A percentile compares a stretch with the other conserved stretches of the same genome.
Conservation (phyloP, 495 filamentous ascomycete species). For the Xylaria palmicola region DNA sequence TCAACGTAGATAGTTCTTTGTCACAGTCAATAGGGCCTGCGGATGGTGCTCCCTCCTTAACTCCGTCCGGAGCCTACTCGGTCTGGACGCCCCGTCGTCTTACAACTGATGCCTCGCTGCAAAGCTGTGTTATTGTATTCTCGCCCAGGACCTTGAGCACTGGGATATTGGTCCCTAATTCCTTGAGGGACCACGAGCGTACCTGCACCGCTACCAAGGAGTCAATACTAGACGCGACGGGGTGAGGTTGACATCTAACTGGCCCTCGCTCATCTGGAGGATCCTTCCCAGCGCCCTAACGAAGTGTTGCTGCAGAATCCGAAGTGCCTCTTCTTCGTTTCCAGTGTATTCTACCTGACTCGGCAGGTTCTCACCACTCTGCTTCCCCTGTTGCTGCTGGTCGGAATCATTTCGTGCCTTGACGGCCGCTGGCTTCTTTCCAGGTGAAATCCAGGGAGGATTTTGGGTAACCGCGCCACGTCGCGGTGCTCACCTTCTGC, state of each 20-base stretch:
- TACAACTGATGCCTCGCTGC: too few relatives aligned
- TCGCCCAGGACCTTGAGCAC: constrained; percentile 24
- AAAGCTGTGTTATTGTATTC: too few relatives aligned
- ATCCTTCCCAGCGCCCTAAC: background rate
- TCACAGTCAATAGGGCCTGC: too few relatives aligned
- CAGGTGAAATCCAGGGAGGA: too few relatives aligned
- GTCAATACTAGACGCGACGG: constrained; percentile 23
- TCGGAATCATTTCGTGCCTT: background rate
- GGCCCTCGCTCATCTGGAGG: background rate
- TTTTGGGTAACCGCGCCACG: background rate
- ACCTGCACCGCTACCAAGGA: constrained; percentile 36
- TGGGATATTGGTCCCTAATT: constrained; percentile 22
- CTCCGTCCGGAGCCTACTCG: too few relatives aligned
- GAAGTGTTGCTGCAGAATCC: background rate
- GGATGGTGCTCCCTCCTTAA: too few relatives aligned
- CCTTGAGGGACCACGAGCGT: constrained; percentile 34
- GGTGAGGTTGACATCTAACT: background rate
- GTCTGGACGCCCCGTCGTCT: too few relatives aligned
- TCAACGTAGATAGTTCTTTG: too few relatives aligned
- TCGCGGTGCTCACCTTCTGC: background rate
- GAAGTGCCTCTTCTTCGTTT: too few relatives aligned
- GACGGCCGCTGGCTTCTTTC: too few relatives aligned
- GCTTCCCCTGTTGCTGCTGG: background rate
- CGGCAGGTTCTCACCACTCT: background rate
- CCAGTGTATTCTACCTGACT: too few relatives aligned